Conservation (phyloP, 2,329 filamentous ascomycete species). For the Lojkania enalia region DNA sequence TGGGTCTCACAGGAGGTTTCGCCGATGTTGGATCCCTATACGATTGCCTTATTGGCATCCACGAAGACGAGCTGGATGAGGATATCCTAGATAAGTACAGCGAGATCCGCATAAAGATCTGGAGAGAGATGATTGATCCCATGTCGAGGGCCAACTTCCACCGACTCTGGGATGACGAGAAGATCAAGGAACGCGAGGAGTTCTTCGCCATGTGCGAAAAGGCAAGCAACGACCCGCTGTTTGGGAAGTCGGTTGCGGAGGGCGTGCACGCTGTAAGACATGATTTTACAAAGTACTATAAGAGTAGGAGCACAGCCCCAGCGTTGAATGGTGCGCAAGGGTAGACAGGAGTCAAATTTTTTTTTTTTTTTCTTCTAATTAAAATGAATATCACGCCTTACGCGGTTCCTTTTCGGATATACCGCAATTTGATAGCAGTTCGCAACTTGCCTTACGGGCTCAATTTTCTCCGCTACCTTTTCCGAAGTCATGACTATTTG, state of each 20-base stretch:
- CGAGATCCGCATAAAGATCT: slow-evolving; percentile 38
- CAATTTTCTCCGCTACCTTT: too few relatives aligned
- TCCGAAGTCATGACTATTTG: too few relatives aligned
- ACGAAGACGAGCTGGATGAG: slow-evolving; percentile 39
- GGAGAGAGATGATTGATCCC: slow-evolving; percentile 41
- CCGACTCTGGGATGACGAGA: slow-evolving; percentile 36
- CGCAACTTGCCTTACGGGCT: too few relatives aligned
- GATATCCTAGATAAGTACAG: slow-evolving; percentile 42
- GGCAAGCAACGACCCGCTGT: slow-evolving; percentile 33
- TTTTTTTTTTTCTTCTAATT: too few relatives aligned
- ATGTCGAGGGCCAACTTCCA: slow-evolving; percentile 48
- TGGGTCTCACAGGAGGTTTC: slow-evolving; percentile 66
- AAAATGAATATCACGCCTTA: too few relatives aligned
- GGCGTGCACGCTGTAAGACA: slow-evolving; percentile 33
- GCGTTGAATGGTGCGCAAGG: slow-evolving; percentile 11
- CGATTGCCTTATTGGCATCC: slow-evolving; percentile 56
- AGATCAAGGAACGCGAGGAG: slow-evolving; percentile 32
- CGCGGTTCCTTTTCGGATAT: too few relatives aligned
- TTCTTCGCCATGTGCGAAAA: slow-evolving; percentile 40
- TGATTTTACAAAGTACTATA: slow-evolving; percentile 43
- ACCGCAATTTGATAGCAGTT: too few relatives aligned
- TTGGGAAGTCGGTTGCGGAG: slow-evolving; percentile 31
- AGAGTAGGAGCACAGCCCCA: slow-evolving; percentile 26
- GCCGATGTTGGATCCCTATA: slow-evolving; percentile 65
- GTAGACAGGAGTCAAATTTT: too few relatives aligned